Evolutionary conservation across 2,329 filamentous ascomycete genomes (phyloP), one percentile per base, ranked within the genome.

Genomic region (Nigrograna mackinnonii): DNA sequence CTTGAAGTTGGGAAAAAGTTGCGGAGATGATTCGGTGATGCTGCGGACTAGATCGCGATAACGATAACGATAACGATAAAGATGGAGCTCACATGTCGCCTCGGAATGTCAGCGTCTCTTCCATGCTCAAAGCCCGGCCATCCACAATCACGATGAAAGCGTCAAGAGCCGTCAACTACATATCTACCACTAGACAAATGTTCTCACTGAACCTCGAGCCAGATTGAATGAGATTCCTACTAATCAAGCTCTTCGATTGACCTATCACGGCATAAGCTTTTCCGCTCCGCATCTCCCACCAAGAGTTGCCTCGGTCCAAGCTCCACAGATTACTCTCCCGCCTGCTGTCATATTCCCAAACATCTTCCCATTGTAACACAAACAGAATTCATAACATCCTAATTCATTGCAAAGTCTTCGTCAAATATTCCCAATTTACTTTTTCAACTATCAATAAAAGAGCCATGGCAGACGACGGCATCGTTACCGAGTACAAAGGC

Each of bases 401-500:
- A 26, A 16, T 34, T 17, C 22, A 18, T 19, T 22, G 12, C 34
- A 22, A 22, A 18, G 9, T 22, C 21, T 5, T 18, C 22, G 19
- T 28, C 21, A 28, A 14, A 14, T 34, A 34, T 37, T 28, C n/a
- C 9, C 28, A 11, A n/a, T 22, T 16, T 22, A 34, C 17, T 26
- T 21, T 18, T 19, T 18, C 26, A 35, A 3, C 5, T 21, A 36
- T 3, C 7, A 6, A 22, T 22, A 9, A 7, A n/a, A n/a, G n/a
- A n/a, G n/a, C n/a, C 18, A 36, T 33, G 70, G 55, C 54, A 19
- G 68, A 75, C 42, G 68, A 80, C 49, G 66, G 70, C 37, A 75
- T 86, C 46, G 78, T 76, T 35, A 62, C 88, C 57, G 77, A 83
- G 47, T 87, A 84, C 67, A 75, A 77, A 57, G 86, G 82, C 67